These are phyloP conservation scores for Aspergillus aculeatinus DNA, from an alignment of 2,329 filamentous ascomycete genomes.

Conservation along the genomic window DNA sequence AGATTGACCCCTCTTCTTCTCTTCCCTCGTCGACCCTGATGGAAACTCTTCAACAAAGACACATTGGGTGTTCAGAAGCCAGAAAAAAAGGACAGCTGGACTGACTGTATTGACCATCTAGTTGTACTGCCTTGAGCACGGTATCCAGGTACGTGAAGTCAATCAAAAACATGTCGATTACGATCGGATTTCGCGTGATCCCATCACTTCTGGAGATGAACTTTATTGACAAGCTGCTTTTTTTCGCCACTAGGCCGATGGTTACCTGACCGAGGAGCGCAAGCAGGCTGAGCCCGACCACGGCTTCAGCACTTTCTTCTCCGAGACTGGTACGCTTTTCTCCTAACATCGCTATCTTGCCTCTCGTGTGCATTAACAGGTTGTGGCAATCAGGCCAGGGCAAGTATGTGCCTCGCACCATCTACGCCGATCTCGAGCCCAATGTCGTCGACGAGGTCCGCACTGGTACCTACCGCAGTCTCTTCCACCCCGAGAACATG, in stretches of 20 bases:
- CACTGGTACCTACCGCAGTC: constrained; percentile 90
- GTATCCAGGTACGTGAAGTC: constrained; percentile 77
- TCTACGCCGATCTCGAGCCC: constrained; percentile 99
- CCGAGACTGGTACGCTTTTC: constrained; percentile 80
- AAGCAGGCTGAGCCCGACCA: constrained; percentile 91
- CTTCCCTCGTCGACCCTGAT: neutral
- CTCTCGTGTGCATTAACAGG: constrained; percentile 16
- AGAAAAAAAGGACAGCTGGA: constrained; percentile 13
- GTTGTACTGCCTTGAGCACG: constrained; percentile 99
- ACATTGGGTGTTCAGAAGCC: constrained; percentile 6
- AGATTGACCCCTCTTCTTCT: constrained; percentile 7
- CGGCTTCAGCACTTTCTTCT: constrained; percentile 99
- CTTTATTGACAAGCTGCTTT: constrained; percentile 25
- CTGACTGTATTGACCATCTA: constrained; percentile 50
- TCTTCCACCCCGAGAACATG: constrained; percentile 99
- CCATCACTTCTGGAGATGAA: neutral
- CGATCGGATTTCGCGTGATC: neutral
- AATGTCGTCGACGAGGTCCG: constrained; percentile 99
- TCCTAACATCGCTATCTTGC: neutral
- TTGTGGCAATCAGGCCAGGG: constrained; percentile 70
- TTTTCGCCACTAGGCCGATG: constrained; percentile 73
- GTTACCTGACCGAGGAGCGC: constrained; percentile 96
- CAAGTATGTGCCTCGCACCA: constrained; percentile 98
- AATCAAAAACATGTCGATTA: neutral
- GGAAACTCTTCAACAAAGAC: constrained; percentile 1